Evolutionary conservation across 495 filamentous ascomycete genomes (phyloP).

Genomic region (Xylaria venustula): DNA sequence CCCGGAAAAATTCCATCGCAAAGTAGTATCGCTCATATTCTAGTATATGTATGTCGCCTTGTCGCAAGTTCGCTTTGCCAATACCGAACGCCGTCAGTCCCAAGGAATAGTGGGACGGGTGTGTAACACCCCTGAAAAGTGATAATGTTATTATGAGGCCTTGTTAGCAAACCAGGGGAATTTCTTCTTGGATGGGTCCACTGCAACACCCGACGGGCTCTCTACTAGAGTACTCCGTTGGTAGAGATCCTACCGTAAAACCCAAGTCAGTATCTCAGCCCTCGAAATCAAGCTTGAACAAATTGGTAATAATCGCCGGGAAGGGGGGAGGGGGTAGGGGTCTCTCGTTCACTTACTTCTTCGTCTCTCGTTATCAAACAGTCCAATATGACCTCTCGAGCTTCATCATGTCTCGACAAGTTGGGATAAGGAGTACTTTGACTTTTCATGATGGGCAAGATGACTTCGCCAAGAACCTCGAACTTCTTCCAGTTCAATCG

Average conservation of each 20-base stretch:
- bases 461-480: conserved; percentile 89
- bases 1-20: conserved; percentile 3
- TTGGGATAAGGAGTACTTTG: conserved; percentile 81
- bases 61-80: conserved; percentile 8
- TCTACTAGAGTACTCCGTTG: conserved; percentile 59
- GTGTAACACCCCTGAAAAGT: background rate
- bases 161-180: conserved; percentile 57
- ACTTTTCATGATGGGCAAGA: conserved; percentile 85
- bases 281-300: no score
- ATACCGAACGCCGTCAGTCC: conserved; percentile 6
- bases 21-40: conserved; percentile 6
- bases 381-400: conserved; percentile 72
- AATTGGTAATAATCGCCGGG: no score
- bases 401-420: conserved; percentile 61
- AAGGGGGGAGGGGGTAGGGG: background rate
- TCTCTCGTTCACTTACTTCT: conserved; percentile 43
- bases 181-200: conserved; percentile 51
- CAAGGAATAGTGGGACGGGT: background rate
- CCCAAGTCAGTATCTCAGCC: conserved; percentile 24
- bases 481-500: conserved; percentile 98
- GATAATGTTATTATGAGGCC: conserved; percentile 14
- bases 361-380: conserved; percentile 56
- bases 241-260: conserved; percentile 58
- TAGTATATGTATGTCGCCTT: background rate
- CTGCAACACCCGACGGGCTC: conserved; percentile 33